Percentiles rank a stretch among this genome's conserved stretches.
phyloP scores from a whole-genome alignment of 306 rosid genomes.

The Crataegus laevigata region DNA sequence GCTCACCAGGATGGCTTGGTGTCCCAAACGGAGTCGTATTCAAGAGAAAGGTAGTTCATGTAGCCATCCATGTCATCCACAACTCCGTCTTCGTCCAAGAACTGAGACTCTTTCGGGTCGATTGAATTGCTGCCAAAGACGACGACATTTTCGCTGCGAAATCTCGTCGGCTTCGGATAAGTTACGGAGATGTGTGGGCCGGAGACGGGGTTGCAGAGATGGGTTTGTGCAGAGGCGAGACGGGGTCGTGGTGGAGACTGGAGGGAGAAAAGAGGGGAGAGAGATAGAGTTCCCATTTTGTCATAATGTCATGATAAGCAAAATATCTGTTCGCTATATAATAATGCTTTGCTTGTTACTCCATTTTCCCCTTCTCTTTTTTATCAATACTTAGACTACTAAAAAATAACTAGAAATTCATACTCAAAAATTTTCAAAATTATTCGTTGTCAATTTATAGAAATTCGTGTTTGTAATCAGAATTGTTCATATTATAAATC shows the following conservation, averaged over 20 bases:
- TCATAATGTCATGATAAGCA: not conserved
- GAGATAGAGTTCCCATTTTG: slow-evolving; percentile 45
- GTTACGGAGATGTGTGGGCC: slow-evolving; percentile 12
- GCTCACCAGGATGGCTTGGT: slow-evolving; percentile 83
- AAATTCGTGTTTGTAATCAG: too few species aligned
- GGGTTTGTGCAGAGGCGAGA: slow-evolving; percentile 16
- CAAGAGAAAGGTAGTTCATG: slow-evolving; percentile 70
- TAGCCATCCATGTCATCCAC: slow-evolving; percentile 86
- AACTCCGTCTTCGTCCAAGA: slow-evolving; percentile 54
- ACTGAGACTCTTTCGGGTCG: slow-evolving; percentile 40
- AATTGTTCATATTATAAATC: too few species aligned
- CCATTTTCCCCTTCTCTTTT: too few species aligned
- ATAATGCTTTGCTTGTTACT: not conserved
- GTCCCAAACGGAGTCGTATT: slow-evolving; percentile 96
- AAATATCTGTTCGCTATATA: slow-evolving; percentile 6
- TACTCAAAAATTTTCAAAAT: too few species aligned
- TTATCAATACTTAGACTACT: too few species aligned
- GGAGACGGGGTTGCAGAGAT: slow-evolving; percentile 12
- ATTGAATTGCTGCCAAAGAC: slow-evolving; percentile 23
- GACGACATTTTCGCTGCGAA: slow-evolving; percentile 11
- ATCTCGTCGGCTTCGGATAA: slow-evolving; percentile 8
- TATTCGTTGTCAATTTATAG: too few species aligned
- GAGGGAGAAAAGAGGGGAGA: slow-evolving; percentile 16
- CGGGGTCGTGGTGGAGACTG: slow-evolving; percentile 11
- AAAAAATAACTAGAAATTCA: too few species aligned